Percentiles rank a stretch among this genome's conserved stretches.
phyloP scores from a whole-genome alignment of 345 rosid species.

The Schrenkiella parvula region DNA sequence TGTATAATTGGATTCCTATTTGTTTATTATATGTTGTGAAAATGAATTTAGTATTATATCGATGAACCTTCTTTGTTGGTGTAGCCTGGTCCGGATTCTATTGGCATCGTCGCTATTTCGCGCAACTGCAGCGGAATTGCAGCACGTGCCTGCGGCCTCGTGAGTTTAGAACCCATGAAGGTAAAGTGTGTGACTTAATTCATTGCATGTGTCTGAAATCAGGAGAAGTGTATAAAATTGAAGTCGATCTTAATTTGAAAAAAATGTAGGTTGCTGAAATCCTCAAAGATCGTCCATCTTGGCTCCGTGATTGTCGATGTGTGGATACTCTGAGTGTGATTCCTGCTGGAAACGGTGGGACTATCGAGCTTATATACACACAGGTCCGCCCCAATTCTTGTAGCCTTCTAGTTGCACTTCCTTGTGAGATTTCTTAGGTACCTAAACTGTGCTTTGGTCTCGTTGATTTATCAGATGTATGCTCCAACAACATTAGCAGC shows the following conservation, averaged over 20 bases:
- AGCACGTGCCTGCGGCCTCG: slow-evolving; percentile 99
- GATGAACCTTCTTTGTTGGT: slow-evolving; percentile 5
- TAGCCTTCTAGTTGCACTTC: neutral
- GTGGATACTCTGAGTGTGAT: slow-evolving; percentile 64
- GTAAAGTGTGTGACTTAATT: slow-evolving; percentile 28
- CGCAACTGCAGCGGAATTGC: slow-evolving; percentile 97
- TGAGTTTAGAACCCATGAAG: slow-evolving; percentile 98
- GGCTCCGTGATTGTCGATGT: slow-evolving; percentile 95
- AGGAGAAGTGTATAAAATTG: neutral
- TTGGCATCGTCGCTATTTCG: slow-evolving; percentile 98
- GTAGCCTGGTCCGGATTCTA: slow-evolving; percentile 99
- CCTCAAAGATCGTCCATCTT: slow-evolving; percentile 93
- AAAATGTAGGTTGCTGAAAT: slow-evolving; percentile 72
- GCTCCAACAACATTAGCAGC: slow-evolving; percentile 91
- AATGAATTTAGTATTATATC: neutral
- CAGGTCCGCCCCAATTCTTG: slow-evolving; percentile 48
- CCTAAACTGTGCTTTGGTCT: neutral
- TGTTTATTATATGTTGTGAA: neutral
- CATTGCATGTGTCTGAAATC: neutral
- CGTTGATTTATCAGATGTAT: slow-evolving; percentile 51
- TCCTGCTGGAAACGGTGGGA: slow-evolving; percentile 84
- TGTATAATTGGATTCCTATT: neutral
- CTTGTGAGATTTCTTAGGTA: neutral
- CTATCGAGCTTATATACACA: slow-evolving; percentile 81
- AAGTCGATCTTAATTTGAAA: neutral